A percentile compares a stretch with the other conserved stretches of the same genome.
phyloP scores from a whole-genome alignment of 805 yeast species.

The Candida berthetii region DNA sequence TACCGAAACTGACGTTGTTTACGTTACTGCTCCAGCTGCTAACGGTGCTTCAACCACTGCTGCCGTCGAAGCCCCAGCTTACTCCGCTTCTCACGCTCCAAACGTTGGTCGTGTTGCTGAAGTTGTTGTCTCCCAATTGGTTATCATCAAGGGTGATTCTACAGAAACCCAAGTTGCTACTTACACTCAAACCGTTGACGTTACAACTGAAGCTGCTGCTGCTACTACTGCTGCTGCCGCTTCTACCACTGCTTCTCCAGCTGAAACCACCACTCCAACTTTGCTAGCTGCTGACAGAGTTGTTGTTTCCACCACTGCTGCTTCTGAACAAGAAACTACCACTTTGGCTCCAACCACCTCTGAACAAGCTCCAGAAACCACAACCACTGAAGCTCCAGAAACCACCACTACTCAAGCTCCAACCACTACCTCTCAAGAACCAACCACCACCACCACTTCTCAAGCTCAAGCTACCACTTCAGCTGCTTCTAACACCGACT shows the following conservation, averaged over 20 bases:
- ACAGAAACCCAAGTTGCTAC: conserved; percentile 17
- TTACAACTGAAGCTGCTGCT: conserved; percentile 1
- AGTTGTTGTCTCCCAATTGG: conserved; percentile 19
- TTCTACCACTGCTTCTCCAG: conserved; percentile 16
- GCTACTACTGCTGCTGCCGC: conserved; percentile 14
- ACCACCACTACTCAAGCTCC: conserved; percentile 16
- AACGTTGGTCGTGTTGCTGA: conserved; percentile 14
- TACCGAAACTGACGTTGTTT: conserved; percentile 18
- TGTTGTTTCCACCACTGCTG: neutral
- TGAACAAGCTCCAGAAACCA: conserved; percentile 4
- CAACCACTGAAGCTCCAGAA: conserved; percentile 11
- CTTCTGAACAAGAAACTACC: conserved; percentile 4
- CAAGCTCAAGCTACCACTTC: conserved; percentile 11
- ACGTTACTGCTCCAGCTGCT: conserved; percentile 16
- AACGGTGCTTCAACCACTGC: conserved; percentile 9
- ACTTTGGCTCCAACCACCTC: conserved; percentile 14
- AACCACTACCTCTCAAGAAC: conserved; percentile 16
- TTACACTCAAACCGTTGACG: conserved; percentile 7
- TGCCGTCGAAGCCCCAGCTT: conserved; percentile 7
- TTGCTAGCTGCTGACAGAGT: conserved; percentile 1
- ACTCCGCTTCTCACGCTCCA: conserved; percentile 15
- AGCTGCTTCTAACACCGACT: conserved; percentile 17
- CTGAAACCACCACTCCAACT: conserved; percentile 9
- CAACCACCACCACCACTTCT: conserved; percentile 8
- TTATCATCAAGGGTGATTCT: conserved; percentile 11